Evolutionary conservation across 2,329 filamentous ascomycete species (phyloP).

Genomic region (Penicillium brasilianum): DNA sequence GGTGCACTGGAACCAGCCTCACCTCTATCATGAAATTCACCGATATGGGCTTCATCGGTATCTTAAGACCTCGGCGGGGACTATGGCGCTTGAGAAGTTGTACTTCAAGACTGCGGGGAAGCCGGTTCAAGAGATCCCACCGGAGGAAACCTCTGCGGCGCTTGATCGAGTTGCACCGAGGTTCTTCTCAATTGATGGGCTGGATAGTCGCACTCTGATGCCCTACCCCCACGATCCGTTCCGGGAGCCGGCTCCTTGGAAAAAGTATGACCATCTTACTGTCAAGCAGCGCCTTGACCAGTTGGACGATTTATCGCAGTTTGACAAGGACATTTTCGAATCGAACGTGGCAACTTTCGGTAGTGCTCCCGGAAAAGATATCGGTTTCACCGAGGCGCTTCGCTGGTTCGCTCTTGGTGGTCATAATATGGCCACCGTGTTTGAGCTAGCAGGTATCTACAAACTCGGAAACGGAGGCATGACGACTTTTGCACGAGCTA

Average conservation of each 20-base stretch:
- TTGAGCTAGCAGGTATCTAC: not conserved
- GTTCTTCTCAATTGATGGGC: not conserved
- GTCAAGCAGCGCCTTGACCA: not conserved
- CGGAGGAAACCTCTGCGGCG: not conserved
- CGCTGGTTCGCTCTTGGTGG: not conserved
- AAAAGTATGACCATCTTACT: not conserved
- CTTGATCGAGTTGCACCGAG: not conserved
- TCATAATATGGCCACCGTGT: not conserved
- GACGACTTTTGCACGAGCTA: not conserved
- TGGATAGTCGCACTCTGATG: not conserved
- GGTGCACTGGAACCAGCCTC: constrained; percentile 44
- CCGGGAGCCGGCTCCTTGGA: not conserved
- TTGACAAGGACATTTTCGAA: not conserved
- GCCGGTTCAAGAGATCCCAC: not conserved
- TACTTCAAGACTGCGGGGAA: not conserved
- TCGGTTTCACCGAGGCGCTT: not conserved
- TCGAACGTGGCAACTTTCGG: not conserved
- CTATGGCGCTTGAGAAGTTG: constrained; percentile 9
- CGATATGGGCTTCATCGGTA: constrained; percentile 29
- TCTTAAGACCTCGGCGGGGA: constrained; percentile 30
- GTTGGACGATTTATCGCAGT: not conserved
- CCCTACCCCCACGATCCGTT: not conserved
- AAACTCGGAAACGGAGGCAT: not conserved
- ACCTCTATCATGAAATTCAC: constrained; percentile 37
- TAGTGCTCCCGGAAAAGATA: not conserved